A percentile compares a stretch with the other conserved stretches of the same genome.
Conservation (phyloP, 1,139 yeast genomes). For the Suhomyces kunorum region DNA sequence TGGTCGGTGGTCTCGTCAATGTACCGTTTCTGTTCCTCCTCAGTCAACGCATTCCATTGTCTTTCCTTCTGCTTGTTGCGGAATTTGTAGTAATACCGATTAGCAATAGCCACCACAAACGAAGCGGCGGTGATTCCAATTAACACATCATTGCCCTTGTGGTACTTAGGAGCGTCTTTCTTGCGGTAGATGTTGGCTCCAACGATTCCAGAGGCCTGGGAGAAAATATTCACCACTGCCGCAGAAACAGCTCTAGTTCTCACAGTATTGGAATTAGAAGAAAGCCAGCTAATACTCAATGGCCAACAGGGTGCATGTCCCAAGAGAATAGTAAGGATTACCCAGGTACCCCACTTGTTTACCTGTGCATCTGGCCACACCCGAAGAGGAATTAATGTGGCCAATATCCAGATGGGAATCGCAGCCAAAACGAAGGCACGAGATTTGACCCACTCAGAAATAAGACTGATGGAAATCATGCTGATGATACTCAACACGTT, state of each 20-base stretch:
- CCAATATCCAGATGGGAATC: constrained; percentile 23
- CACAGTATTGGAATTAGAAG: constrained; percentile 24
- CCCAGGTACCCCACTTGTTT: constrained; percentile 25
- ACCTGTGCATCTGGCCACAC: constrained; percentile 23
- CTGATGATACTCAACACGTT: constrained; percentile 39
- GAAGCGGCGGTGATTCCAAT: constrained; percentile 24
- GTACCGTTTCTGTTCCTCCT: constrained; percentile 18
- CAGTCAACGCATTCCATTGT: constrained; percentile 18
- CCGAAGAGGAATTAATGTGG: constrained; percentile 20
- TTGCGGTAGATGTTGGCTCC: constrained; percentile 27
- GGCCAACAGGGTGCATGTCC: constrained; percentile 25
- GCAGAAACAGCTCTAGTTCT: constrained; percentile 26
- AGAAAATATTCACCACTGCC: constrained; percentile 26
- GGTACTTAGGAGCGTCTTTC: constrained; percentile 31
- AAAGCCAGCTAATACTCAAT: constrained; percentile 24
- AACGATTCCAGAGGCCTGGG: constrained; percentile 22
- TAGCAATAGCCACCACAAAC: constrained; percentile 17
- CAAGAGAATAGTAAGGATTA: constrained; percentile 20
- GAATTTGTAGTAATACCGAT: constrained; percentile 18
- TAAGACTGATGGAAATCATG: constrained; percentile 40
- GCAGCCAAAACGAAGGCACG: constrained; percentile 27
- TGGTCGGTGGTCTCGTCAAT: constrained; percentile 14
- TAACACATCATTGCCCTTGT: constrained; percentile 27
- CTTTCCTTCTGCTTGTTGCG: constrained; percentile 17
- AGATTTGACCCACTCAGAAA: constrained; percentile 41